phyloP scores from a whole-genome alignment of 2,329 filamentous ascomycete genomes.

The Colletotrichum lentis region DNA sequence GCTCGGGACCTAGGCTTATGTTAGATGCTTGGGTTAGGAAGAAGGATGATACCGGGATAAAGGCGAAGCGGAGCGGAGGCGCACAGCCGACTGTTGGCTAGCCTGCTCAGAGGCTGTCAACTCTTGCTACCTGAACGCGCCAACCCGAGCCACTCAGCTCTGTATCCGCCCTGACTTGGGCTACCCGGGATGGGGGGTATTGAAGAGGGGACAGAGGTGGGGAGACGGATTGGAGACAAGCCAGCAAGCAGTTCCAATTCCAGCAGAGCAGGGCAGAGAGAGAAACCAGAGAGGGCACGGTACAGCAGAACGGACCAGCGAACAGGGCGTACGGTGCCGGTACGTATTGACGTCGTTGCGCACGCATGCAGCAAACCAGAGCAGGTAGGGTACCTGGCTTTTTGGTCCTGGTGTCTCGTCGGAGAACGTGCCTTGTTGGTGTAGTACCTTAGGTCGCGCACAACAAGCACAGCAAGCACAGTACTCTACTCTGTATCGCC shows the following conservation, averaged over 20 bases:
- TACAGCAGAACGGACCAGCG: neutral
- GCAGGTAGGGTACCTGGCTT: conserved; percentile 12
- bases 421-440: conserved; percentile 23
- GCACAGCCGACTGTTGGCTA: conserved; percentile 38
- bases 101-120: conserved; percentile 36
- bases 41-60: conserved; percentile 39
- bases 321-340: neutral
- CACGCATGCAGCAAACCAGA: conserved; percentile 18
- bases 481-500: too few species aligned
- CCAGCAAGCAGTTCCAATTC: conserved; percentile 25
- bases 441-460: neutral
- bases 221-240: conserved; percentile 23
- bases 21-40: conserved; percentile 37
- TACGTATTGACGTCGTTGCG: conserved; percentile 9
- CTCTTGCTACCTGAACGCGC: conserved; percentile 32
- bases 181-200: conserved; percentile 26
- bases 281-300: neutral
- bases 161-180: conserved; percentile 17
- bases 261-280: conserved; percentile 22
- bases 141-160: conserved; percentile 29
- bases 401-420: conserved; percentile 8
- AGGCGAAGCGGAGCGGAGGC: conserved; percentile 38
- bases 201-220: conserved; percentile 25
- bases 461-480: neutral
- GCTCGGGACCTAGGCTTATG: conserved; percentile 35